Conservation (phyloP, 2,329 filamentous ascomycete genomes). For the Drechslera avenae region DNA sequence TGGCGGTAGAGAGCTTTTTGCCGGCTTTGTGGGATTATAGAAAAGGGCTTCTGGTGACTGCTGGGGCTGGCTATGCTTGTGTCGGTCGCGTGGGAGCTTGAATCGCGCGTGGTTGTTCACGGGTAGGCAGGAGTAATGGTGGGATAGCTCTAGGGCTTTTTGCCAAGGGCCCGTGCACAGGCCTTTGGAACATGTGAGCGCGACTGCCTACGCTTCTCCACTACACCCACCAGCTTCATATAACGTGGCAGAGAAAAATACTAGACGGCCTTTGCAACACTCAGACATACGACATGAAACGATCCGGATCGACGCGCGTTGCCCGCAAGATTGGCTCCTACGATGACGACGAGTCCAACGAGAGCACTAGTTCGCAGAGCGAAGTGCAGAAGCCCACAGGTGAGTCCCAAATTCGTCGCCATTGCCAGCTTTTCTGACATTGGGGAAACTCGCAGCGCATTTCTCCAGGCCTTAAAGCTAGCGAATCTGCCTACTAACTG, state of each 20-base stretch:
- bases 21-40: background rate
- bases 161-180: conserved; percentile 22
- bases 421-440: conserved; percentile 33
- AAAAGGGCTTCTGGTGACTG: background rate
- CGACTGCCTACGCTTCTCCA: conserved; percentile 4
- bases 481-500: conserved; percentile 52
- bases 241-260: background rate
- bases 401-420: conserved; percentile 41
- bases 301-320: conserved; percentile 65
- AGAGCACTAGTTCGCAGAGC: conserved; percentile 38
- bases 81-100: conserved; percentile 6
- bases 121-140: conserved; percentile 14
- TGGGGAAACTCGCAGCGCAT: conserved; percentile 16
- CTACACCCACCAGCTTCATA: background rate
- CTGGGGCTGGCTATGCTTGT: conserved; percentile 7
- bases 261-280: background rate
- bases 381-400: conserved; percentile 47
- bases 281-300: conserved; percentile 54
- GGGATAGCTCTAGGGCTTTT: conserved; percentile 31
- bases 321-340: conserved; percentile 78
- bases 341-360: conserved; percentile 56
- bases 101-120: conserved; percentile 19
- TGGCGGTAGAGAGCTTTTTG: conserved; percentile 43
- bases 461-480: conserved; percentile 14
- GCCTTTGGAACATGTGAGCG: conserved; percentile 19